phyloP scores from a whole-genome alignment of 2,329 filamentous ascomycete genomes.

The Aspergillus fructus region DNA sequence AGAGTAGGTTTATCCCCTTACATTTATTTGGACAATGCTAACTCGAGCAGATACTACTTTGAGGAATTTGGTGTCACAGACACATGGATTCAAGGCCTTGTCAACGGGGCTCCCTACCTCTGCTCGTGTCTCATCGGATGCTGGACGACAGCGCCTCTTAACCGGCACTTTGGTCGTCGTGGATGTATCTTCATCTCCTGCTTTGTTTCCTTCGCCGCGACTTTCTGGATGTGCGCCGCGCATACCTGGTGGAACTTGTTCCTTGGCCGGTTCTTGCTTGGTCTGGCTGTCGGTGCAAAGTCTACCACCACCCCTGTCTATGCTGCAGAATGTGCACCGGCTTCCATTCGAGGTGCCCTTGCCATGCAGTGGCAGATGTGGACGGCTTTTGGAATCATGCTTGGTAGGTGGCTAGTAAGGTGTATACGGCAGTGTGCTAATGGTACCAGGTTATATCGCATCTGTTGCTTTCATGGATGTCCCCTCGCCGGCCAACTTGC shows the following conservation, averaged over 20 bases:
- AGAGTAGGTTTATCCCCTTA: constrained; percentile 17
- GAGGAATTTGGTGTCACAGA: not conserved
- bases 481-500: constrained; percentile 2
- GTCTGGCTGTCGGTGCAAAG: constrained; percentile 44
- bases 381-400: constrained; percentile 48
- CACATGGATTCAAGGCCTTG: constrained; percentile 30
- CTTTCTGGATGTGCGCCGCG: constrained; percentile 43
- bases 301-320: constrained; percentile 49
- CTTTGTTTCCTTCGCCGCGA: constrained; percentile 41
- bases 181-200: constrained; percentile 47
- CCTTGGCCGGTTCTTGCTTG: constrained; percentile 43
- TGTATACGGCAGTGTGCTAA: not conserved
- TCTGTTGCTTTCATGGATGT: constrained; percentile 47
- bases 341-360: constrained; percentile 50
- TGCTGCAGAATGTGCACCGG: constrained; percentile 49
- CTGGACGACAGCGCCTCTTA: constrained; percentile 51
- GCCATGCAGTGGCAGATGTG: constrained; percentile 57
- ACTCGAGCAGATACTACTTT: constrained; percentile 8
- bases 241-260: constrained; percentile 45
- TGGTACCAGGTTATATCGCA: constrained; percentile 41
- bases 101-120: constrained; percentile 48
- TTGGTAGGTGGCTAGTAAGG: constrained; percentile 23
- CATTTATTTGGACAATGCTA: too few relatives aligned
- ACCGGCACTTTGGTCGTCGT: constrained; percentile 45
- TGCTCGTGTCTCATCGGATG: constrained; percentile 47